A percentile compares a stretch with the other conserved stretches of the same genome.
phyloP scores from a whole-genome alignment of 2,329 filamentous ascomycete genomes.

The Microsporum canis region DNA sequence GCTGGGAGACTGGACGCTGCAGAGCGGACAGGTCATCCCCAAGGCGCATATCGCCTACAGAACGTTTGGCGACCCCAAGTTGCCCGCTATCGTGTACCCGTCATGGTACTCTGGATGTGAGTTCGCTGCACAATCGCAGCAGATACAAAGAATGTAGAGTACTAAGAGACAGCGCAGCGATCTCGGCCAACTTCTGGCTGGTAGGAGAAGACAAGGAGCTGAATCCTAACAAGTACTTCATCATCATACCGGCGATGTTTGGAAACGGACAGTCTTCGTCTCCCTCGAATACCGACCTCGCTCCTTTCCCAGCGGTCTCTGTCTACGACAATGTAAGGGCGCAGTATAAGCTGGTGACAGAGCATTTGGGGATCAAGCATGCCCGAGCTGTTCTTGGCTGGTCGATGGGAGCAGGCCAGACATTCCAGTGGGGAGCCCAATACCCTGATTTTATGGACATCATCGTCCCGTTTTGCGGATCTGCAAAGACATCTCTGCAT shows the following conservation, averaged over 20 bases:
- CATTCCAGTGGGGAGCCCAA: conserved; percentile 53
- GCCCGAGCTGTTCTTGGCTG: conserved; percentile 54
- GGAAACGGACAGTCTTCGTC: conserved; percentile 58
- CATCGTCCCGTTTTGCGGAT: conserved; percentile 54
- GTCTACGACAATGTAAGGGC: conserved; percentile 61
- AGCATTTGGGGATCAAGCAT: conserved; percentile 50
- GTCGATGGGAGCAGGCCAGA: conserved; percentile 60
- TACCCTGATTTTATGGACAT: conserved; percentile 56
- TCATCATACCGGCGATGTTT: conserved; percentile 57
- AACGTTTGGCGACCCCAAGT: conserved; percentile 53
- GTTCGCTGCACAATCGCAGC: neutral
- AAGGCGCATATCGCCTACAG: conserved; percentile 64
- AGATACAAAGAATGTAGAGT: neutral
- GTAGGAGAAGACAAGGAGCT: conserved; percentile 55
- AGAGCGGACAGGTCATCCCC: conserved; percentile 51
- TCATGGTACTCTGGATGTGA: conserved; percentile 61
- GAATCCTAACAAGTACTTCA: conserved; percentile 54
- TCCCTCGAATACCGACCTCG: conserved; percentile 49
- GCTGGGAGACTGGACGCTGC: conserved; percentile 56
- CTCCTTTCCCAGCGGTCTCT: conserved; percentile 50
- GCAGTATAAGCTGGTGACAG: conserved; percentile 54
- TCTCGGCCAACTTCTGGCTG: conserved; percentile 65
- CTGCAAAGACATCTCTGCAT: conserved; percentile 52
- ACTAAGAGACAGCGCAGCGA: conserved; percentile 30
- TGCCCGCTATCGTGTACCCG: conserved; percentile 62